These are phyloP conservation scores for Sporothrix sp. DNA, from an alignment of 2,329 filamentous ascomycete species.

Conservation along the genomic window DNA sequence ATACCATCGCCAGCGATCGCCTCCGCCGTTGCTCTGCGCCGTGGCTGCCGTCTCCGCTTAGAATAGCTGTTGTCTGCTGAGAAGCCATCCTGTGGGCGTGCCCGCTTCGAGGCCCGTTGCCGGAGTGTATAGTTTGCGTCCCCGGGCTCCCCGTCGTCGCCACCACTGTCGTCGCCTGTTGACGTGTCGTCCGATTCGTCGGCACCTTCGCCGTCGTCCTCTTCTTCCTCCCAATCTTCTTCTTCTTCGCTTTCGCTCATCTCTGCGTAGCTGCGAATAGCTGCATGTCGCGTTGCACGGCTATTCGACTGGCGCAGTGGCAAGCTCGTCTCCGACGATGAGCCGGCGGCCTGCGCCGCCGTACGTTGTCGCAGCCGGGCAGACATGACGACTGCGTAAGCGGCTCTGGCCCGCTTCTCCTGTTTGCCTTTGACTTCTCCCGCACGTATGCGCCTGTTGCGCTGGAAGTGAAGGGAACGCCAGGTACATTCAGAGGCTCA, in stretches of 20 bases:
- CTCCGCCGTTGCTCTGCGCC: not conserved
- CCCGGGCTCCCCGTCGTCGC: not conserved
- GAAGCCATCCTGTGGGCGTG: not conserved
- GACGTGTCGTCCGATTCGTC: slow-evolving; percentile 1
- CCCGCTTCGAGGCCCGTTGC: not conserved
- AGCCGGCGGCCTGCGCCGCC: not conserved
- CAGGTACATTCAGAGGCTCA: no score
- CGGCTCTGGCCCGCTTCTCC: no score
- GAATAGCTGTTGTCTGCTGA: not conserved
- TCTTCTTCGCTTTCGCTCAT: slow-evolving; percentile 5
- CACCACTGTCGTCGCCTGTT: no score
- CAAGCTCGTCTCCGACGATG: not conserved
- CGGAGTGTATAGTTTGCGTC: slow-evolving; percentile 8
- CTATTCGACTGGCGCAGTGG: slow-evolving; percentile 2
- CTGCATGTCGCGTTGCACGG: slow-evolving; percentile 12
- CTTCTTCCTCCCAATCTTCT: slow-evolving; percentile 1
- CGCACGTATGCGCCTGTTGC: no score
- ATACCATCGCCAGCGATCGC: not conserved
- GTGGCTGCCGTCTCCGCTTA: slow-evolving; percentile 8
- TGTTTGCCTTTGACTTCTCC: no score
- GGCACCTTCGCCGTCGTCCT: not conserved
- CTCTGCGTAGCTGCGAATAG: slow-evolving; percentile 4
- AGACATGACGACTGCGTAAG: no score
- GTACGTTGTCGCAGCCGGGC: slow-evolving; percentile 7
- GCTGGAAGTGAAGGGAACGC: no score